phyloP scores from a whole-genome alignment of 2,329 filamentous ascomycete species.

The Colletotrichum filicis region DNA sequence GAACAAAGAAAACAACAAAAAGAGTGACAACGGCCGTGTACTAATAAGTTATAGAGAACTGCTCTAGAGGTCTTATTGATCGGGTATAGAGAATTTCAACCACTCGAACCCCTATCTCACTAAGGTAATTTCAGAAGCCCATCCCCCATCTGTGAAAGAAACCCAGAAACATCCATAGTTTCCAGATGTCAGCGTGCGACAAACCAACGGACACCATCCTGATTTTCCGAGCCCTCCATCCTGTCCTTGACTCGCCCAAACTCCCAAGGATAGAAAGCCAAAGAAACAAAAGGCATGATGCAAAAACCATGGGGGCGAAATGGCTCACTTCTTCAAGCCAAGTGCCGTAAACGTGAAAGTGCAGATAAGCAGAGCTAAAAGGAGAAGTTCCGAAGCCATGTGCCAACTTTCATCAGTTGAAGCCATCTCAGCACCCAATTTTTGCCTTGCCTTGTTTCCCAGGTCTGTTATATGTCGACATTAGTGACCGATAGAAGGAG shows the following conservation, averaged over 20 bases:
- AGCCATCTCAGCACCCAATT: neutral
- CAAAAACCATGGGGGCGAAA: constrained; percentile 3
- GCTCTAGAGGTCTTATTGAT: constrained; percentile 12
- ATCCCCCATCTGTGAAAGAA: constrained; percentile 12
- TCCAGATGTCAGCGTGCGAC: constrained; percentile 7
- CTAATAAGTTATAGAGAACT: neutral
- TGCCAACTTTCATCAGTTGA: neutral
- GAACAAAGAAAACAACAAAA: constrained; percentile 15
- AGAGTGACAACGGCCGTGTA: neutral
- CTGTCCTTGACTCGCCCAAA: constrained; percentile 10
- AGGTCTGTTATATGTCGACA: neutral
- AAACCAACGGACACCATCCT: neutral
- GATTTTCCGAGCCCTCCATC: neutral
- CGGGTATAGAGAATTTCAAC: constrained; percentile 5
- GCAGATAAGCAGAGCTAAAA: neutral
- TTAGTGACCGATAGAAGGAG: constrained; percentile 22
- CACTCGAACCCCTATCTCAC: constrained; percentile 16
- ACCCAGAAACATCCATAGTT: constrained; percentile 3
- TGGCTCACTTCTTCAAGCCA: neutral
- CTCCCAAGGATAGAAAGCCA: neutral
- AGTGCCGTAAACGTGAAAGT: neutral
- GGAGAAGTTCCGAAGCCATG: neutral
- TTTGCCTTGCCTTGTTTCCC: neutral
- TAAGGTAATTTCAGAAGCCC: constrained; percentile 5
- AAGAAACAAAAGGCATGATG: constrained; percentile 9